These are phyloP conservation scores for Hagleromyces aurorensis DNA, from an alignment of 805 yeast genomes.

Conservation along the genomic window DNA sequence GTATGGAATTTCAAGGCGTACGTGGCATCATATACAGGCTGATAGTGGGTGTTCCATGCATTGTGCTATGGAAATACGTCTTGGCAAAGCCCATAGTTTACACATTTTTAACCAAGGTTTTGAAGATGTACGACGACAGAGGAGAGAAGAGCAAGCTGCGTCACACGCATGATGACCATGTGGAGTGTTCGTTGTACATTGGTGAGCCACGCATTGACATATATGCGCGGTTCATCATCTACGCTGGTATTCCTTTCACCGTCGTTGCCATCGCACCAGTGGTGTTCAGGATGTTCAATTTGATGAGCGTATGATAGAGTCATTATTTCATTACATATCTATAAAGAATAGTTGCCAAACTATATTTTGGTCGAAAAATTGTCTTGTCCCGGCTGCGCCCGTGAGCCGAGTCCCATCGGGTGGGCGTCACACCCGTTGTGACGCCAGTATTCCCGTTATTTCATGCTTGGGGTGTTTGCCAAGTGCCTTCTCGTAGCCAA, in stretches of 20 bases:
- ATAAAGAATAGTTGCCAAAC: too few relatives aligned
- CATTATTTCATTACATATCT: too few relatives aligned
- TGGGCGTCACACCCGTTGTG: too few relatives aligned
- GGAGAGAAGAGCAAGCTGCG: constrained; percentile 18
- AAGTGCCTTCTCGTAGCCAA: constrained; percentile 18
- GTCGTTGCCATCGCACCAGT: constrained; percentile 36
- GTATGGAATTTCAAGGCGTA: constrained; percentile 28
- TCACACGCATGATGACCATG: constrained; percentile 23
- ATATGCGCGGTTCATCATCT: constrained; percentile 66
- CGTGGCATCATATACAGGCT: constrained; percentile 44
- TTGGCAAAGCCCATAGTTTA: constrained; percentile 61
- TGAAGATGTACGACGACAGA: constrained; percentile 21
- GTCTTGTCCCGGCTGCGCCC: too few relatives aligned
- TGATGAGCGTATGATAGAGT: too few relatives aligned
- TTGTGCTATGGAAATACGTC: constrained; percentile 63
- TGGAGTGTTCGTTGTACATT: constrained; percentile 40
- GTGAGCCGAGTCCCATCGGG: too few relatives aligned
- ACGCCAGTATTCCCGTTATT: too few relatives aligned
- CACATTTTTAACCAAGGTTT: constrained; percentile 33
- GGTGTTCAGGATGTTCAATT: constrained; percentile 9
- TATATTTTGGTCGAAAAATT: too few relatives aligned
- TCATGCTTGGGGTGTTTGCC: constrained; percentile 5
- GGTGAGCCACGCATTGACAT: constrained; percentile 69
- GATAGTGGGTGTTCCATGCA: constrained; percentile 50
- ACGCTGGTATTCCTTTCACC: constrained; percentile 66